Evolutionary conservation across 352 stramenopile genomes (phyloP).

Genomic region (Phytopythium kandeliae): DNA sequence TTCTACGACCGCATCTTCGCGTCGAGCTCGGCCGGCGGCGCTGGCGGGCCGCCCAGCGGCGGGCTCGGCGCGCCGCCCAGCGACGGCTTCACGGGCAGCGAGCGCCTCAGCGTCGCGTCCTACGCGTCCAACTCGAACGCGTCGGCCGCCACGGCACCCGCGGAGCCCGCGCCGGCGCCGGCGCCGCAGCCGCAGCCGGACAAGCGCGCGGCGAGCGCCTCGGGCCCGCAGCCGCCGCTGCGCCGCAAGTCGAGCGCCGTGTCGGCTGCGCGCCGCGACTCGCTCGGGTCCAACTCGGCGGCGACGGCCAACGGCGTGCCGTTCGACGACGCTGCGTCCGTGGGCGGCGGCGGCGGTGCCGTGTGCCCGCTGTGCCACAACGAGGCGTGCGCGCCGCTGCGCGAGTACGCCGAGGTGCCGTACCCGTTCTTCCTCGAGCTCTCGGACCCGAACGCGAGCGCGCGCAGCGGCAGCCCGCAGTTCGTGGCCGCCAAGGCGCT

Average conservation of each 20-base stretch:
- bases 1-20: slow-evolving; percentile 83
- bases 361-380: slow-evolving; percentile 62
- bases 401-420: slow-evolving; percentile 62
- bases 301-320: slow-evolving; percentile 15
- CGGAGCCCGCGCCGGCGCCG: slow-evolving; percentile 11
- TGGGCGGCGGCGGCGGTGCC: no score
- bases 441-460: slow-evolving; percentile 33
- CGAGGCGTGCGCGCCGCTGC: slow-evolving; percentile 54
- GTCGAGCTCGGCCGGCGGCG: slow-evolving; percentile 22
- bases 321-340: slow-evolving; percentile 3
- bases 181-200: slow-evolving; percentile 12
- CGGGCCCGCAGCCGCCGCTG: slow-evolving; percentile 19
- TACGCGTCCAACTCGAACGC: slow-evolving; percentile 29
- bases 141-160: slow-evolving; percentile 12
- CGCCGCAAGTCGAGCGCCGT: slow-evolving; percentile 60
- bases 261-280: slow-evolving; percentile 16
- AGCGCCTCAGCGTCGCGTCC: slow-evolving; percentile 41
- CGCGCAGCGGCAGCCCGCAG: slow-evolving; percentile 16
- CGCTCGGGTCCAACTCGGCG: slow-evolving; percentile 10
- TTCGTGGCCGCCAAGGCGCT: slow-evolving; percentile 62
- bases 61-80: slow-evolving; percentile 12
- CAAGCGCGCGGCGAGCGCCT: slow-evolving; percentile 28
- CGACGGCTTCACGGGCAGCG: slow-evolving; percentile 29
- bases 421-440: slow-evolving; percentile 68
- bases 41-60: slow-evolving; percentile 8